Base-by-base conservation (phyloP, 2,329 filamentous ascomycete species). In the Thielaviopsis ethacetica region DNA sequence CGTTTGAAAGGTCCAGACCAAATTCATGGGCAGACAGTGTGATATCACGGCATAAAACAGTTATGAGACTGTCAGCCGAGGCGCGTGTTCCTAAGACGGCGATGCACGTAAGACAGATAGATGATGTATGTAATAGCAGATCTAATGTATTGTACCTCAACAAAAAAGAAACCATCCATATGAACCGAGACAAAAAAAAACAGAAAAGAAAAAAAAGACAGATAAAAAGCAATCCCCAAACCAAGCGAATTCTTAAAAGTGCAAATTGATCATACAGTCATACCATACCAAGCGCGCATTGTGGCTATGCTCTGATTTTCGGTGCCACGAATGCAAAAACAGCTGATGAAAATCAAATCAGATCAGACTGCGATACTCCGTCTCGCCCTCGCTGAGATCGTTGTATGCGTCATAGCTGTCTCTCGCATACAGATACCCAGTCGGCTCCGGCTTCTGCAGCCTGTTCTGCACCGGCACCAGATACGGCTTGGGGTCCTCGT, bases 391-490 rank as follows among this genome's bases (percentile, higher is more conserved):
- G 22, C 34, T 34, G n/a, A 58, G 21, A 17, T 58, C 57, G 22
- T 52, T 34, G 50, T 58, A 52, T 10, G 57, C 52, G 17, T 58
- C 57, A 21, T 54, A 58, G 26, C 57, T 58, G 17, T 58, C 57
- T 52, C 57, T 52, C 19, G 57, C 50, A 34, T 58, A 58, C 12
- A 22, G 38, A 49, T 58, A 58, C 21, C 24, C 44, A 15, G 44
- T 24, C 12, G 26, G 41, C 30, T 54, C 50, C 38, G 52, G n/a
- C 22, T 52, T 47, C 5, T 58, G 57, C 9, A 58, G 57, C 22
- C 52, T 21, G 15, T 38, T 22, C 22, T 49, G 57, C 41, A 52
- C 22, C 2, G 34, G 26, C n/a, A 38, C 9, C 5, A 30, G 47
- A 13, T 44, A 21, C 51, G 51, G 26, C 22, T 53, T 49, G 5